These are phyloP conservation scores for Gossypium armourianum DNA, from an alignment of 441 rosid genomes.

Conservation along the genomic window DNA sequence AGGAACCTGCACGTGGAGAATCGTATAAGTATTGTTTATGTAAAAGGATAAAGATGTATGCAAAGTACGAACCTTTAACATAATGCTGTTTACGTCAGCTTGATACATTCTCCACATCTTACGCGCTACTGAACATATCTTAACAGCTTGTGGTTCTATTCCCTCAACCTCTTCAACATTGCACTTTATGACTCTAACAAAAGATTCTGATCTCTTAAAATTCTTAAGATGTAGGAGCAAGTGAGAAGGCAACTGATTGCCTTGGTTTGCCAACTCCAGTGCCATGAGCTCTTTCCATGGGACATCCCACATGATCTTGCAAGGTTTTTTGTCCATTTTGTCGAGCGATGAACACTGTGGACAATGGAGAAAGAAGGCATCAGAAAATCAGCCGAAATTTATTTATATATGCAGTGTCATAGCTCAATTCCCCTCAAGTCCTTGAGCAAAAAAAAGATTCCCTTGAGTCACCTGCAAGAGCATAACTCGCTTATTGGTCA, in stretches of 20 bases:
- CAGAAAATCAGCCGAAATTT: conserved; percentile 6
- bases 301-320: conserved; percentile 93
- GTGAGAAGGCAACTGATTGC: conserved; percentile 63
- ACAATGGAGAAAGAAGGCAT: conserved; percentile 19
- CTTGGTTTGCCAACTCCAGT: conserved; percentile 90
- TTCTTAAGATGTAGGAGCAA: conserved; percentile 79
- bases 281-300: conserved; percentile 92
- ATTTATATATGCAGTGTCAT: background rate
- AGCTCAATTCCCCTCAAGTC: conserved; percentile 15
- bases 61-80: conserved; percentile 51
- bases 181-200: conserved; percentile 83
- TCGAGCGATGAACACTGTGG: conserved; percentile 57
- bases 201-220: conserved; percentile 69
- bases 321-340: conserved; percentile 79
- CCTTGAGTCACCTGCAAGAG: conserved; percentile 61
- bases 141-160: conserved; percentile 64
- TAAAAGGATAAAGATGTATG: background rate
- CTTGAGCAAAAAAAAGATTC: background rate
- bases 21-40: conserved; percentile 12
- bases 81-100: conserved; percentile 43
- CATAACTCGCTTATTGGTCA: conserved; percentile 71
- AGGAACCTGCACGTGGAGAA: conserved; percentile 56
- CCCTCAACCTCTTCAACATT: conserved; percentile 48
- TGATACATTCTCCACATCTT: conserved; percentile 77
- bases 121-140: conserved; percentile 58